A percentile compares a stretch with the other conserved stretches of the same genome.
Conservation (phyloP, 2,329 filamentous ascomycete genomes). For the Phaeosphaeriaceae sp. region DNA sequence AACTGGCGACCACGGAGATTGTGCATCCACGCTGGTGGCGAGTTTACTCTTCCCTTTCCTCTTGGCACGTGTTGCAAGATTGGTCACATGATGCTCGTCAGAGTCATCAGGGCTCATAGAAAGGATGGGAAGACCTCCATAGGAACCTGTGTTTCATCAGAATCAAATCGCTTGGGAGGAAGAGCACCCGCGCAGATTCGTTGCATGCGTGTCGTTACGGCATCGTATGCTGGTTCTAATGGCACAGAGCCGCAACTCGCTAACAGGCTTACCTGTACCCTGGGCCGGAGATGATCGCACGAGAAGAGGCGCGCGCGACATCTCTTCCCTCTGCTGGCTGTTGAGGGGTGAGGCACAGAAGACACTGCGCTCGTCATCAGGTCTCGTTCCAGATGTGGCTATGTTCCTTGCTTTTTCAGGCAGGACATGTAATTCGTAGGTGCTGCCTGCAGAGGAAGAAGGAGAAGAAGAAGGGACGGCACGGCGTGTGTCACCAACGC, state of each 20-base stretch:
- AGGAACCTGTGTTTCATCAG: conserved; percentile 53
- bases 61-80: conserved; percentile 26
- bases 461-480: conserved; percentile 9
- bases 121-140: conserved; percentile 62
- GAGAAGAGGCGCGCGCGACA: conserved; percentile 63
- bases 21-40: conserved; percentile 31
- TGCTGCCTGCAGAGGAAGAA: conserved; percentile 28
- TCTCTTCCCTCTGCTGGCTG: conserved; percentile 31
- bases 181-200: background rate
- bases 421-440: conserved; percentile 40
- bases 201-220: background rate
- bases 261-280: conserved; percentile 54
- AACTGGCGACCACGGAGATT: conserved; percentile 13
- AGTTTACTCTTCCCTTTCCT: conserved; percentile 45
- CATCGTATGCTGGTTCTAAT: conserved; percentile 1
- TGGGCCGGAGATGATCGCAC: conserved; percentile 66
- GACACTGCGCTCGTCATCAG: conserved; percentile 38
- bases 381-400: conserved; percentile 29
- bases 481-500: conserved; percentile 26
- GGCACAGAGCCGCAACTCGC: conserved; percentile 10
- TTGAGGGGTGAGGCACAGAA: conserved; percentile 12
- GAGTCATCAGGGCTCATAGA: conserved; percentile 47
- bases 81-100: conserved; percentile 42
- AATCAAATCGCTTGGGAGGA: background rate
- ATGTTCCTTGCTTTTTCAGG: conserved; percentile 35